phyloP scores from a whole-genome alignment of 495 filamentous ascomycete genomes.

The Penicillium robsamsonii region DNA sequence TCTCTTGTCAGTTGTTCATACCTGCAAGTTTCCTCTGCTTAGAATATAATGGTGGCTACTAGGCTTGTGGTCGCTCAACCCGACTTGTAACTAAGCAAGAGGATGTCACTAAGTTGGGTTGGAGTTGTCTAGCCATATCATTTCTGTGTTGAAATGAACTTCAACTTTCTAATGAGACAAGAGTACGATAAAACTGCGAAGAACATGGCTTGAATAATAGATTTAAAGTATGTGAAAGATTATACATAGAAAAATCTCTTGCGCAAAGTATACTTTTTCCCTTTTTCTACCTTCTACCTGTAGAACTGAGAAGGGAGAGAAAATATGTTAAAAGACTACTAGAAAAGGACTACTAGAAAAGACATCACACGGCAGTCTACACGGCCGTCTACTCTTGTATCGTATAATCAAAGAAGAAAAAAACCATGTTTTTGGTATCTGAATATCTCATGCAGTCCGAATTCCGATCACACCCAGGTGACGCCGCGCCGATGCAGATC shows the following conservation, averaged over 20 bases:
- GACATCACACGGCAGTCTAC: no score
- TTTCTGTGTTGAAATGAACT: neutral
- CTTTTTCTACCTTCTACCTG: no score
- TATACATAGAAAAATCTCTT: no score
- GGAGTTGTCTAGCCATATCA: neutral
- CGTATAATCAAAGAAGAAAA: constrained; percentile 2
- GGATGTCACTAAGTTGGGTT: neutral
- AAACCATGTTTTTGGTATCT: constrained; percentile 21
- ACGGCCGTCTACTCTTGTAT: neutral
- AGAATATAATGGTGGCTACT: neutral
- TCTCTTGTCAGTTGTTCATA: neutral
- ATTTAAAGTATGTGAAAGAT: constrained; percentile 4
- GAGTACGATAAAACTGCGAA: neutral
- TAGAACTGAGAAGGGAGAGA: no score
- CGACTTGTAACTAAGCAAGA: neutral
- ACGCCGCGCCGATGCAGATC: constrained; percentile 18
- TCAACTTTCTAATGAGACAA: neutral
- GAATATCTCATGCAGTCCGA: constrained; percentile 15
- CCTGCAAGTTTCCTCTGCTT: neutral
- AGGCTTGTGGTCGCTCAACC: neutral
- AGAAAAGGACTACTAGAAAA: no score
- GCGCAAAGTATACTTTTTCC: neutral
- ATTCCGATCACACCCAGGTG: constrained; percentile 12
- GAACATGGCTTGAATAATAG: neutral
- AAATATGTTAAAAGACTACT: no score